Conservation (phyloP, 2,329 filamentous ascomycete species). For the Knoxdaviesia proteae region DNA sequence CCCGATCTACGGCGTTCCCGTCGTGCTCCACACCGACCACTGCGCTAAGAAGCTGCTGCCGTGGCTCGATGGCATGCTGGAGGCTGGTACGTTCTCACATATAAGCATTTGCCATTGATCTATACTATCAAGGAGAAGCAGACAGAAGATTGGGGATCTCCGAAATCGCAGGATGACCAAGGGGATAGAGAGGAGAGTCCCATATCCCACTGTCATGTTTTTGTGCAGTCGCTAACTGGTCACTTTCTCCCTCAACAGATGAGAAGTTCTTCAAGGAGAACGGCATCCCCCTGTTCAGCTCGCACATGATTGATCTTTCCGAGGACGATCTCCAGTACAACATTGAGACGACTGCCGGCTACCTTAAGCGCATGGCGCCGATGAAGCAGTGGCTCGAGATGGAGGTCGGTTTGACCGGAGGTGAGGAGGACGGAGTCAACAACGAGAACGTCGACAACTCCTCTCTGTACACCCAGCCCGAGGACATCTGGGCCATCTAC, state of each 20-base stretch:
- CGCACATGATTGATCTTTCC: conserved; percentile 95
- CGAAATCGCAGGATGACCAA: too few species aligned
- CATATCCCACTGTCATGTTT: too few species aligned
- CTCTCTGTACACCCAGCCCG: conserved; percentile 63
- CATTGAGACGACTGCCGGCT: conserved; percentile 75
- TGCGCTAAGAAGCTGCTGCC: conserved; percentile 98
- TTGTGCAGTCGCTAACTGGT: too few species aligned
- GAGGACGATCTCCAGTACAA: conserved; percentile 82
- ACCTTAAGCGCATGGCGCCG: conserved; percentile 80
- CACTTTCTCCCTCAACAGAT: conserved; percentile 21
- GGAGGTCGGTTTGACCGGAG: conserved; percentile 72
- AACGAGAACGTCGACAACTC: conserved; percentile 69
- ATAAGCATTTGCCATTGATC: too few species aligned
- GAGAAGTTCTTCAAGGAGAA: conserved; percentile 87
- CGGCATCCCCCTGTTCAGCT: conserved; percentile 76
- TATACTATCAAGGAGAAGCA: too few species aligned
- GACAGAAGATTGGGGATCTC: too few species aligned
- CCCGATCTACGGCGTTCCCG: conserved; percentile 35
- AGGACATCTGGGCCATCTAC: conserved; percentile 86
- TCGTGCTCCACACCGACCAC: conserved; percentile 91
- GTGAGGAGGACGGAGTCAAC: conserved; percentile 95
- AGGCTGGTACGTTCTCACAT: conserved; percentile 24
- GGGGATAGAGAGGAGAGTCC: too few species aligned
- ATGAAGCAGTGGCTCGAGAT: conserved; percentile 99
- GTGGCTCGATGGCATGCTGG: conserved; percentile 89